Base-by-base conservation (phyloP, 805 yeast species). In the Pichia phayaonensis region DNA sequence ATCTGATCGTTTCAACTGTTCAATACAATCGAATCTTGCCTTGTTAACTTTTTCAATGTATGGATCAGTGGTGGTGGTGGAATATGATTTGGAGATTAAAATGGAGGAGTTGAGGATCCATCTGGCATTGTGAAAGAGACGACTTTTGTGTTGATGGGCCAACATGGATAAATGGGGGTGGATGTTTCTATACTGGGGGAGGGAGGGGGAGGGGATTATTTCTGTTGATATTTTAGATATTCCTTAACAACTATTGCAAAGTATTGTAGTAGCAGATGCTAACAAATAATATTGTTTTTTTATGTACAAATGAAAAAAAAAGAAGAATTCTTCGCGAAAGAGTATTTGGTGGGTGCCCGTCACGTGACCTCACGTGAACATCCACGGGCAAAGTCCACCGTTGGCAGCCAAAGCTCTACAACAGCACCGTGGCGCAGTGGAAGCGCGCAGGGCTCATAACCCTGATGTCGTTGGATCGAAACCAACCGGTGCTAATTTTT, bases 391-490 rank as follows among this genome's bases (percentile, higher is more conserved):
- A n/a, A n/a, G n/a, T n/a, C n/a, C n/a, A n/a, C n/a, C n/a, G n/a
- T n/a, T n/a, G n/a, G n/a, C n/a, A n/a, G n/a, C n/a, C n/a, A 26
- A 10, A 26, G 3, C n/a, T 18, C 12, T 7, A 29, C 12, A 31
- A 44, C 44, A 55, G 58, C 58, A 55, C 57, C 58, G 58, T 56
- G 59, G 59, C 59, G 58, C 58, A 56, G 59, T 56, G 59, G 59
- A 55, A 55, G 59, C 59, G 59, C 57, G 59, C 92, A 83, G 94
- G 94, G 95, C 95, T 86, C 95, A 86, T 86, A 86, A 86, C 95
- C 92, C 92, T 84, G 92, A 85, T 83, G 92, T 84, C 94, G 89
- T 80, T 74, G 90, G 94, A 86, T 86, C 94, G 94, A 86, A 84
- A 86, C 92, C 59, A 56, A 52, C 56, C 58, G 59, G 56, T 55